A percentile compares a stretch with the other conserved stretches of the same genome.
phyloP scores from a whole-genome alignment of 306 rosid genomes.

The Malus fusca region DNA sequence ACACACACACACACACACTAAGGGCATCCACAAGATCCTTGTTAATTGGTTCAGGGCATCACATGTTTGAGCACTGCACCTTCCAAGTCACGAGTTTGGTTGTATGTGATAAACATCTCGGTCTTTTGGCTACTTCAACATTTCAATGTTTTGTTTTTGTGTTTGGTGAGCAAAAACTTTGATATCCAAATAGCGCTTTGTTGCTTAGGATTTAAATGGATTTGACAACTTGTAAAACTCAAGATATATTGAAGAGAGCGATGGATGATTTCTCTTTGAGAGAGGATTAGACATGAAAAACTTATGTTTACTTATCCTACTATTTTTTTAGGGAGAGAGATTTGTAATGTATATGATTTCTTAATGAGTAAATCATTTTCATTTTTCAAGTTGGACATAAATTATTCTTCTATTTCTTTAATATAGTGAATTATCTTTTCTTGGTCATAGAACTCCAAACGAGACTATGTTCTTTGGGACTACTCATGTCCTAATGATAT shows the following conservation, averaged over 20 bases:
- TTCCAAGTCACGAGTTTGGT: slow-evolving; percentile 17
- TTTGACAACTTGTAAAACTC: no score
- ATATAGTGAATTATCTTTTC: neutral
- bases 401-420: neutral
- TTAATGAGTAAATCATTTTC: no score
- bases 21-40: slow-evolving; percentile 11
- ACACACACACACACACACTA: neutral
- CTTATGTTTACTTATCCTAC: neutral
- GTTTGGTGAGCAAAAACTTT: neutral
- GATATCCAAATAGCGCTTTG: neutral
- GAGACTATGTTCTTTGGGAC: no score
- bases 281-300: neutral
- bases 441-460: no score
- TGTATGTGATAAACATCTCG: neutral
- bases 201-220: no score
- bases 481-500: no score
- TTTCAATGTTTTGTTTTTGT: neutral
- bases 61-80: slow-evolving; percentile 5
- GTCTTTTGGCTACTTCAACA: neutral
- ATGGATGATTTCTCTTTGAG: no score
- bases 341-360: no score
- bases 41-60: slow-evolving; percentile 11
- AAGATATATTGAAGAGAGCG: no score
- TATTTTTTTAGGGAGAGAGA: no score
- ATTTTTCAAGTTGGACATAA: neutral